Percentiles rank a stretch among this genome's conserved stretches.
These are phyloP conservation scores for Astrothelium subdiscretum DNA, from an alignment of 495 filamentous ascomycete genomes.

Conservation along the genomic window DNA sequence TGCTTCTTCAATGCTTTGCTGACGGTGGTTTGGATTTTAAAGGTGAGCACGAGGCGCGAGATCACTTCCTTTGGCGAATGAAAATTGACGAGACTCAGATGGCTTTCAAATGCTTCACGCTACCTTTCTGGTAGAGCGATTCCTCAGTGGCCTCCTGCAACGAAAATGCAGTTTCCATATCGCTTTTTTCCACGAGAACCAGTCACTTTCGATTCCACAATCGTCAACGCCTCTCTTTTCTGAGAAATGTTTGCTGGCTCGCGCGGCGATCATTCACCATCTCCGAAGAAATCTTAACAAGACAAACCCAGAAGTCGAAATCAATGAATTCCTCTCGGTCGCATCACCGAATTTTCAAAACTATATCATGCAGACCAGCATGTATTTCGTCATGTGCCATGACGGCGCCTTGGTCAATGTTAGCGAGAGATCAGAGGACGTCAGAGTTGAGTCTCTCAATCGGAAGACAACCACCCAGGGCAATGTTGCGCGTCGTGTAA, in stretches of 20 bases:
- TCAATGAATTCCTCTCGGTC: conserved; percentile 38
- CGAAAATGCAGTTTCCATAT: conserved; percentile 59
- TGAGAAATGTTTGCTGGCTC: conserved; percentile 47
- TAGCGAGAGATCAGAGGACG: not conserved
- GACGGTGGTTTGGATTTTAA: conserved; percentile 50
- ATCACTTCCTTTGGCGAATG: not conserved
- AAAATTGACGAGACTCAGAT: conserved; percentile 13
- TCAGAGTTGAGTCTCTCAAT: not conserved
- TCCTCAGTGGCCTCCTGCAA: conserved; percentile 45
- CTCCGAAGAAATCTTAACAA: conserved; percentile 30
- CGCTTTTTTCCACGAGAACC: conserved; percentile 50
- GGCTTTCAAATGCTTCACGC: conserved; percentile 67
- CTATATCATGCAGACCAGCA: conserved; percentile 39
- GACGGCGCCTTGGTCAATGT: conserved; percentile 36
- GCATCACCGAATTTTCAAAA: conserved; percentile 35
- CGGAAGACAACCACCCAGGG: conserved; percentile 15
- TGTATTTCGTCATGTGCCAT: conserved; percentile 61
- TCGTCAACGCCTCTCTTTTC: conserved; percentile 6
- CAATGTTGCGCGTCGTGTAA: conserved; percentile 25
- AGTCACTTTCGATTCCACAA: conserved; percentile 35
- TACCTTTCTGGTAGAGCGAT: conserved; percentile 52
- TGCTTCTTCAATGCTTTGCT: conserved; percentile 49
- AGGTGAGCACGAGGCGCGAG: conserved; percentile 22
- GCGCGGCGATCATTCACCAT: conserved; percentile 52
- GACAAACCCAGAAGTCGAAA: conserved; percentile 24